Evolutionary conservation across 2,329 filamentous ascomycete species (phyloP).

Genomic region (Malbranchea zuffiana): DNA sequence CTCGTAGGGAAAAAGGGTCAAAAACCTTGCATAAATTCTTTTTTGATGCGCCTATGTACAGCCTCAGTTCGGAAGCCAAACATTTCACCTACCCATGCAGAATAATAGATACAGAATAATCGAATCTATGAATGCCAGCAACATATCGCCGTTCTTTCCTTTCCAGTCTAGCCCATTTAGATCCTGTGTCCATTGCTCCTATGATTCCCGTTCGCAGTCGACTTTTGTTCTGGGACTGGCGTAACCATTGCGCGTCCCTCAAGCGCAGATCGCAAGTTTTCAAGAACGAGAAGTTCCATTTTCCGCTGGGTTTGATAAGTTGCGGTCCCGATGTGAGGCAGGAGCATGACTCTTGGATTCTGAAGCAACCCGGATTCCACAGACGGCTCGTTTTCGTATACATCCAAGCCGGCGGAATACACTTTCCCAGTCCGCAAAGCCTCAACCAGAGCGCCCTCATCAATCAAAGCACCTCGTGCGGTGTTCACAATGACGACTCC

Average conservation of each 20-base stretch:
- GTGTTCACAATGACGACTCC: conserved; percentile 29
- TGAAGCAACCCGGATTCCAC: conserved; percentile 39
- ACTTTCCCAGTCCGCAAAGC: conserved; percentile 38
- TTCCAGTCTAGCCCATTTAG: too few species aligned
- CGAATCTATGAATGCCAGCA: too few species aligned
- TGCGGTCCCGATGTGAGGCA: conserved; percentile 51
- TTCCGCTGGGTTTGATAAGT: conserved; percentile 52
- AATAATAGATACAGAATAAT: too few species aligned
- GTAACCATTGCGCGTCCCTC: conserved; percentile 49
- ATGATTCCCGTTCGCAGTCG: conserved; percentile 18
- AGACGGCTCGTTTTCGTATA: conserved; percentile 38
- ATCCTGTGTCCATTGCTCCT: conserved; percentile 1
- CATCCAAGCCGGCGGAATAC: conserved; percentile 36
- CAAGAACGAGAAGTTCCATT: conserved; percentile 50
- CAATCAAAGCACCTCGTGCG: conserved; percentile 25
- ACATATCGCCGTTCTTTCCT: not conserved
- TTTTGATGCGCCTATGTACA: too few species aligned
- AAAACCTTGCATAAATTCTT: too few species aligned
- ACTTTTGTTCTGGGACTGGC: conserved; percentile 51
- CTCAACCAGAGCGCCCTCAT: conserved; percentile 37
- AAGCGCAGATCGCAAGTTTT: conserved; percentile 47
- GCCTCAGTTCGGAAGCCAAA: too few species aligned
- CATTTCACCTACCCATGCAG: too few species aligned
- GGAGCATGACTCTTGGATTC: conserved; percentile 39
- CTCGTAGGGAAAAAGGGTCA: too few species aligned